Percentiles rank a stretch among this genome's conserved stretches.
Conservation (phyloP, 176 grass and related monocot species). For the Oryza australiensis region DNA sequence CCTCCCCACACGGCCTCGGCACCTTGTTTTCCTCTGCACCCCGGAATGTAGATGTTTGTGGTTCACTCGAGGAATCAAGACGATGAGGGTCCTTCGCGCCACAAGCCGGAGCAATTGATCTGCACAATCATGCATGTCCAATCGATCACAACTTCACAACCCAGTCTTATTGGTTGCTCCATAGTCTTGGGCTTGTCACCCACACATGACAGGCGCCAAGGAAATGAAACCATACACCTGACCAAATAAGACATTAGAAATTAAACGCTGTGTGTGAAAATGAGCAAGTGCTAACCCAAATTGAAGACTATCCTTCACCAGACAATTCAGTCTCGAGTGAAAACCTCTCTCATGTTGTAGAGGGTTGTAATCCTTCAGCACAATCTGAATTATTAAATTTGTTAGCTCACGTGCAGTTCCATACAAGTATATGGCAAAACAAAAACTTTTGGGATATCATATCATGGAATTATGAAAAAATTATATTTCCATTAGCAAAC, state of each 20-base stretch:
- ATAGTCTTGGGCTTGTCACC: not conserved
- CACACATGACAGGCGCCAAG: not conserved
- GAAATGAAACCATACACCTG: not conserved
- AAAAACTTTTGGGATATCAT: not conserved
- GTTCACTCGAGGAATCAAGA: slow-evolving; percentile 37
- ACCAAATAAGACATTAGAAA: not conserved
- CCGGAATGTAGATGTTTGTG: slow-evolving; percentile 33
- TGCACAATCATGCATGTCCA: slow-evolving; percentile 36
- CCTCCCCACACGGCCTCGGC: slow-evolving; percentile 2
- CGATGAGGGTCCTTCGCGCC: slow-evolving; percentile 15
- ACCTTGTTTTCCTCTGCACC: slow-evolving; percentile 33
- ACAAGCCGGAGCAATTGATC: slow-evolving; percentile 46
- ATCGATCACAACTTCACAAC: not conserved
- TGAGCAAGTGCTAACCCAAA: slow-evolving; percentile 56
- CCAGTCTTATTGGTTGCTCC: not conserved
- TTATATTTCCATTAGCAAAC: slow-evolving; percentile 12
- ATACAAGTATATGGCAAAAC: not conserved
- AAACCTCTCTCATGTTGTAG: slow-evolving; percentile 93
- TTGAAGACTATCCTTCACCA: slow-evolving; percentile 87
- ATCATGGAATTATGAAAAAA: not conserved
- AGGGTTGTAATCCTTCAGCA: slow-evolving; percentile 85
- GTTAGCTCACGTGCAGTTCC: slow-evolving; percentile 11
- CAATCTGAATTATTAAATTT: slow-evolving; percentile 52
- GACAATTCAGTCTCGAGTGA: slow-evolving; percentile 66
- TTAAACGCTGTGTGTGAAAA: not conserved